Evolutionary conservation across 257 asterid species (phyloP).

Genomic region (Sherardia arvensis): DNA sequence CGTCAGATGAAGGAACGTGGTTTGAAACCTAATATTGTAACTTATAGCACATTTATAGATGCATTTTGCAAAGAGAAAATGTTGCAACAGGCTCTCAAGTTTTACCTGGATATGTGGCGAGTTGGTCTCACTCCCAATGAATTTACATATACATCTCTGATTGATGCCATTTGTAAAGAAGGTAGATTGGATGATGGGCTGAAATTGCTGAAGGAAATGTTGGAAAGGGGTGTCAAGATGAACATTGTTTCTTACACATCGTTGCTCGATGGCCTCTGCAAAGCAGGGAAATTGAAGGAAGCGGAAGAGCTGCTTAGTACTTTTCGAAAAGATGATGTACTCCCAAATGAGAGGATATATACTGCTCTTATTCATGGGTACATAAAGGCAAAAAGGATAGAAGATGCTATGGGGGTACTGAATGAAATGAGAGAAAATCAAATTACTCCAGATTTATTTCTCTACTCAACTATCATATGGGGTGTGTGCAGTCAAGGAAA

Average conservation of each 20-base stretch:
- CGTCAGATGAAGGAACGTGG: constrained; percentile 63
- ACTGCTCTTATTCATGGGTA: constrained; percentile 78
- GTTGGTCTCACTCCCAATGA: constrained; percentile 78
- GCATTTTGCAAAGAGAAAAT: constrained; percentile 88
- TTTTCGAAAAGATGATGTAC: constrained; percentile 45
- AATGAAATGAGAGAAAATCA: constrained; percentile 50
- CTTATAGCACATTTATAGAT: constrained; percentile 83
- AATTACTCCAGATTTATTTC: constrained; percentile 45
- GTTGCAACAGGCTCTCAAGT: constrained; percentile 68
- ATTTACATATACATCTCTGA: constrained; percentile 67
- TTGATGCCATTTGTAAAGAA: constrained; percentile 69
- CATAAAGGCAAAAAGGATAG: constrained; percentile 49
- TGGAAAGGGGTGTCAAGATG: constrained; percentile 48
- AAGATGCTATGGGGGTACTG: constrained; percentile 51
- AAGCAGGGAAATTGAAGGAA: constrained; percentile 58
- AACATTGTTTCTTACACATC: constrained; percentile 65
- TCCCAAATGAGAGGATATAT: constrained; percentile 58
- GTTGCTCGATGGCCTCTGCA: constrained; percentile 67
- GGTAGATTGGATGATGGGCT: constrained; percentile 55
- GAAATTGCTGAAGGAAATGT: constrained; percentile 75
- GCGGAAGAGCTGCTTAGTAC: constrained; percentile 66
- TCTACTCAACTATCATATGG: constrained; percentile 75
- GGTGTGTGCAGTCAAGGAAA: constrained; percentile 59
- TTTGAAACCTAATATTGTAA: constrained; percentile 67
- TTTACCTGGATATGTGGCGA: constrained; percentile 81